Conservation (phyloP, 2,329 filamentous ascomycete species). For the Penicillium polonicum region DNA sequence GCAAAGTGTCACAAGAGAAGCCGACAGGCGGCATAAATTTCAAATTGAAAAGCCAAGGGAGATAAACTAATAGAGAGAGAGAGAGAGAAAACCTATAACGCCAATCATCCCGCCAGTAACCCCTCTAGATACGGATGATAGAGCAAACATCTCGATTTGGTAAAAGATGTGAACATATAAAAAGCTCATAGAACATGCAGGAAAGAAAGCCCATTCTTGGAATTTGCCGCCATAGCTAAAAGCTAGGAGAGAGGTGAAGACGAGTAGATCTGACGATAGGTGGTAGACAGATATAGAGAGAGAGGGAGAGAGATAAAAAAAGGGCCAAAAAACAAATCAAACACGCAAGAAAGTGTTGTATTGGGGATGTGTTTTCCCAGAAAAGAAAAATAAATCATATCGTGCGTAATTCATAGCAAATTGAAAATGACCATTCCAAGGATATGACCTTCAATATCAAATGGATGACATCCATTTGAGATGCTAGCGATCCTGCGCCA, state of each 20-base stretch:
- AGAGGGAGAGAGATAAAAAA: background rate
- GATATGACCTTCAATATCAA: background rate
- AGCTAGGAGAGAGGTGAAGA: background rate
- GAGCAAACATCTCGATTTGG: background rate
- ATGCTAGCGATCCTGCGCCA: constrained; percentile 20
- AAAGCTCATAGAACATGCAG: background rate
- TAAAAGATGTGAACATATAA: background rate
- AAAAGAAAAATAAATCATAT: background rate
- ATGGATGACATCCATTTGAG: background rate
- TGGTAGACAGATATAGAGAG: background rate
- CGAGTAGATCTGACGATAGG: background rate
- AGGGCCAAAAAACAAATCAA: constrained; percentile 3
- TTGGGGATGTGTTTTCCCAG: background rate
- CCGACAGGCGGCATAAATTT: background rate
- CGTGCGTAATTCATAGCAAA: constrained; percentile 4
- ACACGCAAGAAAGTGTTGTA: background rate
- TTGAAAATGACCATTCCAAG: background rate
- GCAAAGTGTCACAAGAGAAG: background rate
- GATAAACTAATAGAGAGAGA: background rate
- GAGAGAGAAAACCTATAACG: background rate
- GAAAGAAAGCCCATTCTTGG: background rate
- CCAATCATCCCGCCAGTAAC: background rate
- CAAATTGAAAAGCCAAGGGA: background rate
- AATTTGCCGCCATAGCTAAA: background rate
- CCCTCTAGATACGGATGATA: constrained; percentile 1